Percentiles rank a stretch among this genome's conserved stretches.
Evolutionary conservation across 345 rosid genomes (phyloP).

Genomic region (Citrus trifoliata): DNA sequence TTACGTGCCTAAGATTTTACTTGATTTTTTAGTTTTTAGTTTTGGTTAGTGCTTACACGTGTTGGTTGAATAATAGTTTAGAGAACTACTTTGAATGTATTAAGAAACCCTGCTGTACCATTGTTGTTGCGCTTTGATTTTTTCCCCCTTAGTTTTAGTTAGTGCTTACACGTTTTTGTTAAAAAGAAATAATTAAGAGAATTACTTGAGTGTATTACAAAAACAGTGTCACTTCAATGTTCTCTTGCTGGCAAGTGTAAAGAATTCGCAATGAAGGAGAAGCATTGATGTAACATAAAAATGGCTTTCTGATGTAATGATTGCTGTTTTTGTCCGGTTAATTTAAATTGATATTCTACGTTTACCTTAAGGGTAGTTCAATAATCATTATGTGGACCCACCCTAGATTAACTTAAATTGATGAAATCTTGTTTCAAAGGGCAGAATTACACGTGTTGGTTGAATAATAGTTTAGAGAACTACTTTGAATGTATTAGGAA

Average conservation of each 20-base stretch:
- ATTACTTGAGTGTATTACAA: not conserved
- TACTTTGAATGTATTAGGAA: not conserved
- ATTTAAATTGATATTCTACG: not conserved
- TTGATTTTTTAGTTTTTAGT: not conserved
- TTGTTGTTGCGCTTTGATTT: not conserved
- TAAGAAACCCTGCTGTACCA: not conserved
- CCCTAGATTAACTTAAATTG: not conserved
- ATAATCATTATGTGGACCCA: not conserved
- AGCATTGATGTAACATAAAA: not conserved
- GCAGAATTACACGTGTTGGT: not conserved
- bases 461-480: not conserved
- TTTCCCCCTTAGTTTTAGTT: not conserved
- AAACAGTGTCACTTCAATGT: not conserved
- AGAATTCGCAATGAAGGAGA: not conserved
- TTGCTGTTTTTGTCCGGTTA: not conserved
- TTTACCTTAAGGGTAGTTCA: not conserved
- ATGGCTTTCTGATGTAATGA: not conserved
- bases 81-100: not conserved
- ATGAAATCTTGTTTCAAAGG: not conserved
- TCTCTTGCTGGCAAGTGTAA: not conserved
- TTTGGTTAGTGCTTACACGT: not conserved
- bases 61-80: not conserved
- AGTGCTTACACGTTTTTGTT: not conserved
- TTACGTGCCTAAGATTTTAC: not conserved
- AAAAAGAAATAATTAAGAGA: not conserved